Evolutionary conservation across 306 rosid species (phyloP).

Genomic region (Malus domestica): ASM211411v1 NC_041802.1:20948501-20949000

Average conservation of each 20-base stretch:
- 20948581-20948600: slow-evolving; percentile 14
- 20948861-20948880: neutral
- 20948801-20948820: no score
- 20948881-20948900: no score
- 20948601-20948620: neutral
- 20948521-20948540: no score
- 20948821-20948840: neutral
- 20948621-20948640: neutral
- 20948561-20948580: neutral
- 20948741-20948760: neutral
- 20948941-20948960: neutral
- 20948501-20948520: no score
- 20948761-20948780: neutral
- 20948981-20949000: no score
- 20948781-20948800: neutral
- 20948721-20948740: neutral
- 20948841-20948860: neutral
- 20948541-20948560: neutral
- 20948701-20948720: no score
- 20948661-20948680: neutral
- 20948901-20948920: neutral
- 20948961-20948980: neutral
- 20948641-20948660: neutral
- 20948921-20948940: neutral
- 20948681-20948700: neutral